These are phyloP conservation scores for Wickerhamiella pararugosa DNA, from an alignment of 1,139 yeast genomes.

Conservation along the genomic window DNA sequence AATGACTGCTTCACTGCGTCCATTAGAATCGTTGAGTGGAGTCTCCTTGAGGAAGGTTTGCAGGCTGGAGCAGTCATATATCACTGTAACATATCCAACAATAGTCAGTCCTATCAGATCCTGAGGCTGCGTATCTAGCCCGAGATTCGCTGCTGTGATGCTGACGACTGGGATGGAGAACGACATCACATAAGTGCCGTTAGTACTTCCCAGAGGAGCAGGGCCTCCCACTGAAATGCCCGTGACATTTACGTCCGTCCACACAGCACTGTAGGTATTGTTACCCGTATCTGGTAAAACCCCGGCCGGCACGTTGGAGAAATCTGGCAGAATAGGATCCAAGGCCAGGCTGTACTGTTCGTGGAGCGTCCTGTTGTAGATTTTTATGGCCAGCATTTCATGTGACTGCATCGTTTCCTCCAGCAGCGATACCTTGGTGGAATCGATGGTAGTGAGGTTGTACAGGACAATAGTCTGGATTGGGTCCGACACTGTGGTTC, in stretches of 20 bases:
- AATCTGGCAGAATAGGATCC: not conserved
- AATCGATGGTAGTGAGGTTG: not conserved
- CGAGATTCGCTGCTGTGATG: not conserved
- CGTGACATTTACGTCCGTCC: not conserved
- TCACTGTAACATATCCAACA: constrained; percentile 10
- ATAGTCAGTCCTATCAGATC: constrained; percentile 7
- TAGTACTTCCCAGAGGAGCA: not conserved
- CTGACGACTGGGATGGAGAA: constrained; percentile 6
- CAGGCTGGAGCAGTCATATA: not conserved
- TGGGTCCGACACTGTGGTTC: not conserved
- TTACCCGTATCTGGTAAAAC: not conserved
- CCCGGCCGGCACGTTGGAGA: not conserved
- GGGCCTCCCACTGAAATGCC: constrained; percentile 6
- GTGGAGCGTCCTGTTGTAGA: not conserved
- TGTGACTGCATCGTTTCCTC: not conserved
- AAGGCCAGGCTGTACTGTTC: not conserved
- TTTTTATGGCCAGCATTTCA: not conserved
- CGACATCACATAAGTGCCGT: not conserved
- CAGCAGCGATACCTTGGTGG: not conserved
- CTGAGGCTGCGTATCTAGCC: constrained; percentile 2
- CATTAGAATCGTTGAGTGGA: not conserved
- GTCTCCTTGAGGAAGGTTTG: not conserved
- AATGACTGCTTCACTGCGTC: not conserved
- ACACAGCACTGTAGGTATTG: not conserved
- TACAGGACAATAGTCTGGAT: not conserved